Conservation (phyloP, 495 filamentous ascomycete genomes). For the Talaromyces trachyspermus region DNA sequence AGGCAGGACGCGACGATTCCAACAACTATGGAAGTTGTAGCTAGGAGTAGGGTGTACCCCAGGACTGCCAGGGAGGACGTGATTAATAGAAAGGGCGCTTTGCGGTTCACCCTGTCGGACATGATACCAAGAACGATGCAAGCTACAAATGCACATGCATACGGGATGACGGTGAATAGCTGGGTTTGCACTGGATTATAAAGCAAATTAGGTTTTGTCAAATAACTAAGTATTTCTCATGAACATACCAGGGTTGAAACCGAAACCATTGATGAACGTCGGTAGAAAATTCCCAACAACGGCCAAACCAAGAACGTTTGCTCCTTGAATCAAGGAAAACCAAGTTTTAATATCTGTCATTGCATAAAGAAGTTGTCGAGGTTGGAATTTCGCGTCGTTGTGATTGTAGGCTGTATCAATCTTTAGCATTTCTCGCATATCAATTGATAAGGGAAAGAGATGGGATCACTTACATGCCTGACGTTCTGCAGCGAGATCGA, state of each 20-base stretch:
- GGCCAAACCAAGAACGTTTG: neutral
- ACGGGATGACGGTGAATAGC: neutral
- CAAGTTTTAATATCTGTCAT: neutral
- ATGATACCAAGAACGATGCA: neutral
- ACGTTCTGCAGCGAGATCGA: neutral
- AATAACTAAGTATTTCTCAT: neutral
- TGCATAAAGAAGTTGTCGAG: neutral
- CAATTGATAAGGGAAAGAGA: neutral
- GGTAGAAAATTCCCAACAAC: slow-evolving; percentile 1
- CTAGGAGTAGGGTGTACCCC: neutral
- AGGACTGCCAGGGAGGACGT: neutral
- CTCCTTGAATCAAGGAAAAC: neutral
- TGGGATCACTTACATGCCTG: neutral
- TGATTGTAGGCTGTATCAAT: neutral
- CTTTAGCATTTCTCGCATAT: neutral
- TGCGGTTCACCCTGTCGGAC: neutral
- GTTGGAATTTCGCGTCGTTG: neutral
- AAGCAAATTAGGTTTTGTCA: neutral
- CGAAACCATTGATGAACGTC: neutral
- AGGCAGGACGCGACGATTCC: neutral
- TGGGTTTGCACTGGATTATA: neutral
- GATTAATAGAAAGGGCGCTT: neutral
- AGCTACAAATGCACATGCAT: neutral
- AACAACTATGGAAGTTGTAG: neutral
- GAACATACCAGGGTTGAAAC: neutral